phyloP scores from a whole-genome alignment of 1,139 yeast genomes.

The Yamadazyma atmosphaerica region DNA sequence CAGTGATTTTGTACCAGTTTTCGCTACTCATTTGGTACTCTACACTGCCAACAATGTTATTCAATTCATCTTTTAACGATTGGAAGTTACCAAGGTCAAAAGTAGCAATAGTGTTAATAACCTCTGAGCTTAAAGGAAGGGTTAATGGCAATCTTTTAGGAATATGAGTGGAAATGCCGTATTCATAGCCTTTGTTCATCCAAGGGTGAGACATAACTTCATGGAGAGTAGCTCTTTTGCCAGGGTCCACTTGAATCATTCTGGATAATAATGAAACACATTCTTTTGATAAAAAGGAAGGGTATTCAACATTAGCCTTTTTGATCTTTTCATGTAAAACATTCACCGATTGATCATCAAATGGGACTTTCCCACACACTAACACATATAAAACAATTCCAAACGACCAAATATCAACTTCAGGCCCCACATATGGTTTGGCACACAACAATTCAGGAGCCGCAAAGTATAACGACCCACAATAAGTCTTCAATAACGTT shows the following conservation, averaged over 20 bases:
- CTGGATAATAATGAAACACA: conserved; percentile 81
- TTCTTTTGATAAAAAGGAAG: conserved; percentile 75
- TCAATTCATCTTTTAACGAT: conserved; percentile 57
- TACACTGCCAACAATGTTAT: conserved; percentile 59
- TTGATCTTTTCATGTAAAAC: conserved; percentile 94
- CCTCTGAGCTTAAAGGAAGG: conserved; percentile 69
- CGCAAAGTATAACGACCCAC: conserved; percentile 97
- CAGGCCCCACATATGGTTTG: conserved; percentile 92
- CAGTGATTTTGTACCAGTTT: conserved; percentile 59
- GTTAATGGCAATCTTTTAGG: conserved; percentile 77
- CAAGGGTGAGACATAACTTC: conserved; percentile 91
- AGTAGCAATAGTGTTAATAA: conserved; percentile 73
- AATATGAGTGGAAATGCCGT: conserved; percentile 65
- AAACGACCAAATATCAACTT: conserved; percentile 97
- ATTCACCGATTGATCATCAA: conserved; percentile 92
- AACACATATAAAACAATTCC: conserved; percentile 94
- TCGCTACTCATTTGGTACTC: conserved; percentile 67
- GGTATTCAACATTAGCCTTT: conserved; percentile 90
- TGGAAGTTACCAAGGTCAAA: conserved; percentile 77
- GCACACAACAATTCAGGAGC: conserved; percentile 97
- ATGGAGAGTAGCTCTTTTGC: conserved; percentile 71
- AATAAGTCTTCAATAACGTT: conserved; percentile 81
- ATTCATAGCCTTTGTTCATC: conserved; percentile 89
- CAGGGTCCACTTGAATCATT: conserved; percentile 91
- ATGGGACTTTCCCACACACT: conserved; percentile 97